Evolutionary conservation across 2,329 filamentous ascomycete species (phyloP).

Genomic region (Thyridium curvatum): DNA sequence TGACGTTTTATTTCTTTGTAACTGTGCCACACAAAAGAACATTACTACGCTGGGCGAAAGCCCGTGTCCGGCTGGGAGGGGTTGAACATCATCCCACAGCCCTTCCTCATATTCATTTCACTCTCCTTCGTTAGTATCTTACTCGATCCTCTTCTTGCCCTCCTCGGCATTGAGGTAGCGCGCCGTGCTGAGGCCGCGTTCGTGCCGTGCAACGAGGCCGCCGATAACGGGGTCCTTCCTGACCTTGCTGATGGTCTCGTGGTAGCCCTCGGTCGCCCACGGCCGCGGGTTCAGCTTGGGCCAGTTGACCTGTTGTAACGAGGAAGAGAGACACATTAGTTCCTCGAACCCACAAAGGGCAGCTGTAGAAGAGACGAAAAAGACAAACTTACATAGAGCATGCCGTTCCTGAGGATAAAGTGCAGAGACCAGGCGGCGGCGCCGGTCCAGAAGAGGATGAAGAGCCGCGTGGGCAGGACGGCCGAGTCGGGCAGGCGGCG

Average conservation of each 20-base stretch:
- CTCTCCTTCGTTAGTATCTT: constrained; percentile 15
- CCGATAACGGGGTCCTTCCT: constrained; percentile 79
- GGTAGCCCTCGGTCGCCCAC: constrained; percentile 81
- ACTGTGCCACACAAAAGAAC: no score
- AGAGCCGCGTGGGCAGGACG: constrained; percentile 74
- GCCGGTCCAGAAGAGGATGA: constrained; percentile 70
- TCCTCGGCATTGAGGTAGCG: constrained; percentile 84
- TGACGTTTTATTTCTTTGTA: no score
- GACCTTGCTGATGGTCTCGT: constrained; percentile 78
- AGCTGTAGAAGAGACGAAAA: neutral
- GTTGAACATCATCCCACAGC: neutral
- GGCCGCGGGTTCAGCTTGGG: constrained; percentile 88
- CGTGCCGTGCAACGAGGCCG: constrained; percentile 64
- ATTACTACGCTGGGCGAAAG: no score
- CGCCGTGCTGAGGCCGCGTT: constrained; percentile 77
- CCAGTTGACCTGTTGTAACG: constrained; percentile 75
- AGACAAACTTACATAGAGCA: constrained; percentile 75
- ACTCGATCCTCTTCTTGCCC: constrained; percentile 97
- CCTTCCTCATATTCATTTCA: neutral
- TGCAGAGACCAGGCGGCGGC: constrained; percentile 65
- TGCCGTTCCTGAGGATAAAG: constrained; percentile 80
- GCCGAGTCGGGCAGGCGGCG: constrained; percentile 64
- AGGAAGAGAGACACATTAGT: neutral
- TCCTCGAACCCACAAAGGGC: neutral
- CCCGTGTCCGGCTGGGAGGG: neutral